phyloP scores from a whole-genome alignment of 2,329 filamentous ascomycete genomes.

The Penicillium sp. region DNA sequence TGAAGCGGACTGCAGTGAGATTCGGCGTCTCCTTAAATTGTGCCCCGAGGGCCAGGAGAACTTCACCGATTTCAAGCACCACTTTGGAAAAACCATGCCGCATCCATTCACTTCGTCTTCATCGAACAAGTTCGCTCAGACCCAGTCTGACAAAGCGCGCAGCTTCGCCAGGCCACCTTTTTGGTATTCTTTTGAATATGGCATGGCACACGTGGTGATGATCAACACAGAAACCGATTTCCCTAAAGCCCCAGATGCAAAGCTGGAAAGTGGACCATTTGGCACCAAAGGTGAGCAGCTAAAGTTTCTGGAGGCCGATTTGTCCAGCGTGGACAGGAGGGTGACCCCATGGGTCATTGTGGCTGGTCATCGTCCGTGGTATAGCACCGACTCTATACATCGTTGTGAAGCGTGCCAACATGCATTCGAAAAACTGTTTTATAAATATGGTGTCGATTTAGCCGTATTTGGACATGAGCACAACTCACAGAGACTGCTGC shows the following conservation, averaged over 20 bases:
- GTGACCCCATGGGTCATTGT: conserved; percentile 59
- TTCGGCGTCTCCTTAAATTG: conserved; percentile 24
- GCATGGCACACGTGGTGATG: conserved; percentile 58
- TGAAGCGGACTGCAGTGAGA: conserved; percentile 54
- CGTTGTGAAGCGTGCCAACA: conserved; percentile 51
- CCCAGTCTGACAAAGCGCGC: conserved; percentile 50
- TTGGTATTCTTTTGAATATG: conserved; percentile 64
- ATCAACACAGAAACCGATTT: conserved; percentile 63
- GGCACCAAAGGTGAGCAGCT: conserved; percentile 53
- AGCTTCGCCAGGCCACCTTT: conserved; percentile 55
- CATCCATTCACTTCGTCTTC: conserved; percentile 55
- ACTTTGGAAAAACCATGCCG: conserved; percentile 58
- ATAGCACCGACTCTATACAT: conserved; percentile 38
- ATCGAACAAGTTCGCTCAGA: conserved; percentile 41
- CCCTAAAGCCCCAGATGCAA: conserved; percentile 50
- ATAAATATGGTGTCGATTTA: conserved; percentile 60
- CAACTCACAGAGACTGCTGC: conserved; percentile 57
- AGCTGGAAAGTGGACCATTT: conserved; percentile 54
- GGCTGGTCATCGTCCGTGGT: conserved; percentile 51
- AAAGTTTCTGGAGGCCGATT: conserved; percentile 57
- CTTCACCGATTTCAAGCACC: conserved; percentile 62
- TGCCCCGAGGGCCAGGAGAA: conserved; percentile 56
- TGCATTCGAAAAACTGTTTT: conserved; percentile 57
- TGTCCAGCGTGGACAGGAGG: conserved; percentile 57
- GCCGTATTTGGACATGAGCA: conserved; percentile 61